Percentiles rank a stretch among this genome's conserved stretches.
Evolutionary conservation across 257 asterid species (phyloP).

Genomic region (Salvia splendens): DNA sequence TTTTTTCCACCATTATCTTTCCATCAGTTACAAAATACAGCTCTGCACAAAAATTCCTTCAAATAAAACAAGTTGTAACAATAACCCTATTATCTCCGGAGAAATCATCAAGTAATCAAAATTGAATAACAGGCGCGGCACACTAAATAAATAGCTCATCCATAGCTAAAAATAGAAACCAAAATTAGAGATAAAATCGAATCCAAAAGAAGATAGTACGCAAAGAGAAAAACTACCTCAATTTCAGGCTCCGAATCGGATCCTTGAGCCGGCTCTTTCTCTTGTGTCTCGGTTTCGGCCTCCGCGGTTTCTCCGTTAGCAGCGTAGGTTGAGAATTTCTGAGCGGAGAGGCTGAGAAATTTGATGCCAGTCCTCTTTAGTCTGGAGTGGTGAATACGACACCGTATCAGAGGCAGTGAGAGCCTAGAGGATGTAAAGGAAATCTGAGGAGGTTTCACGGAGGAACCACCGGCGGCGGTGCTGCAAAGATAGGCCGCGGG

Average conservation of each 20-base stretch:
- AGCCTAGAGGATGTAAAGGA: constrained; percentile 34
- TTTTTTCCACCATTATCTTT: neutral
- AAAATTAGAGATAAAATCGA: neutral
- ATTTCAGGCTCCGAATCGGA: constrained; percentile 40
- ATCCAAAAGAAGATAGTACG: neutral
- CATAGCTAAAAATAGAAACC: neutral
- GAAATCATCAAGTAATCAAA: neutral
- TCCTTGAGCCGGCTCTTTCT: constrained; percentile 39
- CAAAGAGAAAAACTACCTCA: constrained; percentile 39
- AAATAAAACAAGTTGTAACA: neutral
- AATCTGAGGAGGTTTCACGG: constrained; percentile 33
- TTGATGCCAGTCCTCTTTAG: constrained; percentile 32
- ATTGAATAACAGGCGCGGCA: constrained; percentile 1
- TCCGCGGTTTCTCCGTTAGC: constrained; percentile 51
- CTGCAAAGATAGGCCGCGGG: constrained; percentile 40
- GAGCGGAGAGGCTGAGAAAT: constrained; percentile 35
- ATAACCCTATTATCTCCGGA: neutral
- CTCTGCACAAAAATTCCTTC: neutral
- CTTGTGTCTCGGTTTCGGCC: constrained; percentile 49
- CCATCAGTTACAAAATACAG: neutral
- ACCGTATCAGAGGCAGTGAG: constrained; percentile 32
- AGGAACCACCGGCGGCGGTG: constrained; percentile 37
- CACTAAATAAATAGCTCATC: constrained; percentile 15
- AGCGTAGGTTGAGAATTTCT: constrained; percentile 39
- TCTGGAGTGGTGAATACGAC: constrained; percentile 32